These are phyloP conservation scores for Arachis hypogaea DNA, from an alignment of 306 rosid species.

Conservation along the genomic window DNA sequence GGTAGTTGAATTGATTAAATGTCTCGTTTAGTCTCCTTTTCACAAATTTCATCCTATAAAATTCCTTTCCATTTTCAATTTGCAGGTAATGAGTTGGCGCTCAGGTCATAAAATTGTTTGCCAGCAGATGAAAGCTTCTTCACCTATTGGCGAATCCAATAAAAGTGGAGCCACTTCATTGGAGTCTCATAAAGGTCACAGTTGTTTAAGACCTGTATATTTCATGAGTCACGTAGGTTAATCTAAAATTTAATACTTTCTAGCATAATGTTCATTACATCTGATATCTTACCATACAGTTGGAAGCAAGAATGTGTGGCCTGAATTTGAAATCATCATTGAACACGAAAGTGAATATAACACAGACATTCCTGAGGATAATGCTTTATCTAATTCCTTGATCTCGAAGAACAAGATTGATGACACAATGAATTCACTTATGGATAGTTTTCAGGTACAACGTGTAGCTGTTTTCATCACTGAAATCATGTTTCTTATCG, in stretches of 20 bases:
- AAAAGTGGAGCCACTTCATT: constrained; percentile 22
- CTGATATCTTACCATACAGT: constrained; percentile 35
- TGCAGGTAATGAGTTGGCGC: constrained; percentile 69
- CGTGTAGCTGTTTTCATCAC: background rate
- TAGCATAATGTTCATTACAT: background rate
- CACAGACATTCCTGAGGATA: constrained; percentile 44
- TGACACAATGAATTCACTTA: constrained; percentile 50
- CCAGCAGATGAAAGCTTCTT: constrained; percentile 52
- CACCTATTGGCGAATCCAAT: constrained; percentile 44
- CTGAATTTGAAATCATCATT: constrained; percentile 65
- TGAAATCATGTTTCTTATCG: background rate
- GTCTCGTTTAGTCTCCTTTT: background rate
- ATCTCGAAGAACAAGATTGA: constrained; percentile 49
- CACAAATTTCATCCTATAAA: constrained; percentile 10
- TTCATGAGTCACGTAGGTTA: background rate
- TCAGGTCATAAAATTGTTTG: constrained; percentile 73
- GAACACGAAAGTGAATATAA: constrained; percentile 66
- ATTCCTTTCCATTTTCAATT: constrained; percentile 25
- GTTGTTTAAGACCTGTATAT: constrained; percentile 33
- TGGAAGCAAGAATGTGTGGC: constrained; percentile 61
- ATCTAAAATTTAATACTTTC: background rate
- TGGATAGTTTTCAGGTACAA: constrained; percentile 58
- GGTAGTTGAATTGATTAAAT: constrained; percentile 49
- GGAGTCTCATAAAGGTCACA: constrained; percentile 52
- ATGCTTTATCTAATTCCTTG: constrained; percentile 46